Conservation (phyloP, 208 protist species). For the Leptomonas seymouri region DNA sequence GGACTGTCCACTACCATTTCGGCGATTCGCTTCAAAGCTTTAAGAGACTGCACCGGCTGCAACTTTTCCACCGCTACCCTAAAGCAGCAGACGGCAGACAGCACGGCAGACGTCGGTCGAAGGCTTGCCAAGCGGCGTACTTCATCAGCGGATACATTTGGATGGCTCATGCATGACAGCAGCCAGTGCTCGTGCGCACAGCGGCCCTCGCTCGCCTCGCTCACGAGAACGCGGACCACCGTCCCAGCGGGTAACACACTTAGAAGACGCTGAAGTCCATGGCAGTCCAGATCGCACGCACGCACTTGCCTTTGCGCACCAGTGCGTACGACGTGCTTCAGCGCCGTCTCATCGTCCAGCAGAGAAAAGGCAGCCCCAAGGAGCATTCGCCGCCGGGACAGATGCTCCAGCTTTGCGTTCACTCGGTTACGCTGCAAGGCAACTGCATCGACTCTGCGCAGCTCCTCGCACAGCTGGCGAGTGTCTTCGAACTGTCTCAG, state of each 20-base stretch:
- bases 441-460: background rate
- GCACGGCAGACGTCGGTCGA: conserved; percentile 18
- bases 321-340: conserved; percentile 49
- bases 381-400: conserved; percentile 36
- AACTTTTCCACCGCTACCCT: background rate
- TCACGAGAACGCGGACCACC: conserved; percentile 14
- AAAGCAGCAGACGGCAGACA: conserved; percentile 16
- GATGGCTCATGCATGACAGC: conserved; percentile 6
- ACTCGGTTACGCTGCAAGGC: background rate
- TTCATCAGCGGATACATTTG: background rate
- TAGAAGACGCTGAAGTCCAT: conserved; percentile 73
- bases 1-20: conserved; percentile 18
- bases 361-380: conserved; percentile 64
- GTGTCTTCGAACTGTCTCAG: conserved; percentile 13
- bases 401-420: conserved; percentile 3
- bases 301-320: conserved; percentile 32
- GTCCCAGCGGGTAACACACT: conserved; percentile 41
- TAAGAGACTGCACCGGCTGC: conserved; percentile 9
- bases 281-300: conserved; percentile 61
- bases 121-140: conserved; percentile 4
- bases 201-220: conserved; percentile 27
- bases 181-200: conserved; percentile 69
- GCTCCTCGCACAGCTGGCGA: conserved; percentile 27
- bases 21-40: conserved; percentile 17
- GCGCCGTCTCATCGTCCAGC: conserved; percentile 40